These are phyloP conservation scores for Claviceps sp. DNA, from an alignment of 2,329 filamentous ascomycete genomes.

Conservation along the genomic window DNA sequence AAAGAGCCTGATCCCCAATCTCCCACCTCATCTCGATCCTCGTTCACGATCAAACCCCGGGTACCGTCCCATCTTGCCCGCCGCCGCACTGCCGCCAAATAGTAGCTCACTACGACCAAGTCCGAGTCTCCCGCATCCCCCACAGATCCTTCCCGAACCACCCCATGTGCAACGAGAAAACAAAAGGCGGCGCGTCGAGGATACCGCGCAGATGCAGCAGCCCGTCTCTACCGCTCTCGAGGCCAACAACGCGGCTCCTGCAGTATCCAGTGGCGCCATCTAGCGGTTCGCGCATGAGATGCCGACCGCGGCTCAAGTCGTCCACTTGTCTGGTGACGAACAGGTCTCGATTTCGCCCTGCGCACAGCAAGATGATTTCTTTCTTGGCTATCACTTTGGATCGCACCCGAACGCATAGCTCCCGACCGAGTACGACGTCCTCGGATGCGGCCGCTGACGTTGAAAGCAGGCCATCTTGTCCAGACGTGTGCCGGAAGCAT, in stretches of 20 bases:
- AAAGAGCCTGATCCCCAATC: constrained; percentile 16
- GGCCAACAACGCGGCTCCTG: not conserved
- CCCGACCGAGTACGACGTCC: not conserved
- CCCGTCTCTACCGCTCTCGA: not conserved
- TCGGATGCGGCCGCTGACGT: no score
- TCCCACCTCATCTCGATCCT: constrained; percentile 21
- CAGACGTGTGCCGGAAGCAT: no score
- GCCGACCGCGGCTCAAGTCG: not conserved
- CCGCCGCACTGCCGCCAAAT: constrained; percentile 2
- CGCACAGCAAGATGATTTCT: not conserved
- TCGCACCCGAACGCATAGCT: not conserved
- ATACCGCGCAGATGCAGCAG: not conserved
- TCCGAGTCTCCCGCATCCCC: not conserved
- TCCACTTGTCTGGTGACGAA: not conserved
- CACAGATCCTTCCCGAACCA: not conserved
- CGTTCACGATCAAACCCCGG: constrained; percentile 11
- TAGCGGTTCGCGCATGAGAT: constrained; percentile 5
- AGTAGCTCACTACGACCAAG: not conserved
- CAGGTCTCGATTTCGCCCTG: not conserved
- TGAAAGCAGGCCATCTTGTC: no score
- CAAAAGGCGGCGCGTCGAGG: constrained; percentile 2
- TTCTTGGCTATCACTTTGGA: not conserved
- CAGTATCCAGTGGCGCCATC: constrained; percentile 4
- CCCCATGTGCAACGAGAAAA: not conserved
- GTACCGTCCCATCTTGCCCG: constrained; percentile 7